Percentiles rank a stretch among this genome's conserved stretches.
phyloP scores from a whole-genome alignment of 2,329 filamentous ascomycete species.

The Pseudogymnoascus sp. region DNA sequence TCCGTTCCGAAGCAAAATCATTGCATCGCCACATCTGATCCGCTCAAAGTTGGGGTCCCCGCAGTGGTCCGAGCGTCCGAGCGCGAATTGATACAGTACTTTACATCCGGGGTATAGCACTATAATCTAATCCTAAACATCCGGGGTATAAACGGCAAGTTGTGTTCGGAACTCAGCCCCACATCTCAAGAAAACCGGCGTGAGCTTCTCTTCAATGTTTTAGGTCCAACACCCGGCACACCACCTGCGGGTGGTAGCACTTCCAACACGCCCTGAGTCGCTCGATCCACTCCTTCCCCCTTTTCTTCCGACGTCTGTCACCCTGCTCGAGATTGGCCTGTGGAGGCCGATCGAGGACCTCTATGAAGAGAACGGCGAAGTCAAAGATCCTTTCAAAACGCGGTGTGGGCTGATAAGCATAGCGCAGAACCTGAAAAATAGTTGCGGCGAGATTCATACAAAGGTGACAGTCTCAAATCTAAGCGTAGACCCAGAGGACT shows the following conservation, averaged over 20 bases:
- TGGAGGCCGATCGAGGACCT: slow-evolving; percentile 28
- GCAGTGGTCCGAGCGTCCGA: background rate
- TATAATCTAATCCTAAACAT: background rate
- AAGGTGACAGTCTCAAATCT: background rate
- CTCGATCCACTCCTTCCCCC: background rate
- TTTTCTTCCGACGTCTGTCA: slow-evolving; percentile 24
- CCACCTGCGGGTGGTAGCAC: background rate
- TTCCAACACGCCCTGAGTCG: background rate
- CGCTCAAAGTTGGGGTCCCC: background rate
- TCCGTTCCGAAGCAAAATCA: background rate
- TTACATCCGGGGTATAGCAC: background rate
- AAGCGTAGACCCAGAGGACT: slow-evolving; percentile 23
- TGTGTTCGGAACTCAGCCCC: background rate
- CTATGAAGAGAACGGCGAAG: background rate
- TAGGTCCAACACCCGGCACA: background rate
- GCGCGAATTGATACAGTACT: background rate
- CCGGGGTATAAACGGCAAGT: background rate
- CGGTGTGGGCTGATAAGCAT: background rate
- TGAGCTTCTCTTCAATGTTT: background rate
- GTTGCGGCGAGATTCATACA: background rate
- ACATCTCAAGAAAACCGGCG: background rate
- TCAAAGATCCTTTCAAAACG: background rate
- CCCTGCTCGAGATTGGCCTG: slow-evolving; percentile 40
- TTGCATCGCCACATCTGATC: background rate
- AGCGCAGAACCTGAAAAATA: background rate